Conservation (phyloP, 768 basidiomycete genomes). For the Tephrocybe sp. region DNA sequence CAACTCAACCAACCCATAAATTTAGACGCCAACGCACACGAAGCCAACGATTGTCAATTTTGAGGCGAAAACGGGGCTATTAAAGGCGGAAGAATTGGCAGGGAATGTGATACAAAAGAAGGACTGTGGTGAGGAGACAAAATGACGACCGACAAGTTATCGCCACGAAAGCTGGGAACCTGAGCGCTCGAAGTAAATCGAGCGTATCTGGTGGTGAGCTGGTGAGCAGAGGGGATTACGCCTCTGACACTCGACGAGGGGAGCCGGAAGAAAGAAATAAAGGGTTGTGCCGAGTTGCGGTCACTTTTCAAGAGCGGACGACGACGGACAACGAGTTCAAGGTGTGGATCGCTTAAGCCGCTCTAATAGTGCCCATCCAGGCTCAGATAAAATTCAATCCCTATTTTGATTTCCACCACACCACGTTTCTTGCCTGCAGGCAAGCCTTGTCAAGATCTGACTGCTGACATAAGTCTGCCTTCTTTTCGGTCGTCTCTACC, state of each 20-base stretch:
- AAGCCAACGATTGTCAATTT: conserved; percentile 21
- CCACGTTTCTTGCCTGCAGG: conserved; percentile 82
- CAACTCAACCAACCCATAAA: background rate
- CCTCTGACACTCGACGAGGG: conserved; percentile 30
- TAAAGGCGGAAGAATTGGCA: conserved; percentile 29
- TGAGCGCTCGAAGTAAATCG: conserved; percentile 54
- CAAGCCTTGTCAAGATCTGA: conserved; percentile 41
- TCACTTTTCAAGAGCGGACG: conserved; percentile 50
- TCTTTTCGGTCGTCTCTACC: conserved; percentile 13
- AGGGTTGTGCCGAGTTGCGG: conserved; percentile 41
- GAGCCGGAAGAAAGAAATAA: conserved; percentile 30
- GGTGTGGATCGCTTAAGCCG: conserved; percentile 55
- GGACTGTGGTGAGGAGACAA: conserved; percentile 46
- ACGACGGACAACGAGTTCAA: conserved; percentile 42
- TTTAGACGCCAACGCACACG: conserved; percentile 12
- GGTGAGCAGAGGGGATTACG: conserved; percentile 27
- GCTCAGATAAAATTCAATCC: conserved; percentile 43
- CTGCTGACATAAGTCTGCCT: conserved; percentile 38
- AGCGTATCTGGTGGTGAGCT: conserved; percentile 36
- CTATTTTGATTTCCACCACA: conserved; percentile 55
- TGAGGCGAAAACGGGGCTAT: conserved; percentile 19
- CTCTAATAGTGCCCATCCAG: conserved; percentile 32
- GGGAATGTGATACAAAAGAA: conserved; percentile 38
- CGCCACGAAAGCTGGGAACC: conserved; percentile 23
- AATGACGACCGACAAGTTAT: conserved; percentile 16